Evolutionary conservation across 306 rosid species (phyloP).

Genomic region (Arachis stenosperma): DNA sequence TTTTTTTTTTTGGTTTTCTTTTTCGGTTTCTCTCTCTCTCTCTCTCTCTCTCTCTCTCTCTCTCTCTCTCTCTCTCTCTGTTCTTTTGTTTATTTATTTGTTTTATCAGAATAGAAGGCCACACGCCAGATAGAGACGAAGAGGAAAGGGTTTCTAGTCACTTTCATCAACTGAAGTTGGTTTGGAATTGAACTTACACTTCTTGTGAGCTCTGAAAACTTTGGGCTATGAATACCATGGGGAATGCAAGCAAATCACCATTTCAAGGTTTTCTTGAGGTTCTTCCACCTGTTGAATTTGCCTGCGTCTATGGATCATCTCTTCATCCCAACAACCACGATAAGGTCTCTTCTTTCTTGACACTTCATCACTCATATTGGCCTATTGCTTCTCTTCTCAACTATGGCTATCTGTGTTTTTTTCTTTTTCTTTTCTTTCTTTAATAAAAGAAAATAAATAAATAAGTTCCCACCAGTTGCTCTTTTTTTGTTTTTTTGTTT

Average conservation of each 20-base stretch:
- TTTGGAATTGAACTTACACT: slow-evolving; percentile 11
- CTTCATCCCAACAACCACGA: slow-evolving; percentile 54
- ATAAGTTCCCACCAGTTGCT: no score
- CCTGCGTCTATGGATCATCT: slow-evolving; percentile 58
- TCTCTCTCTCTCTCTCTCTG: no score
- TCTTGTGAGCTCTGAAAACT: slow-evolving; percentile 21
- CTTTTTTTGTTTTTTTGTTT: not conserved
- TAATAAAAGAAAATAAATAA: no score
- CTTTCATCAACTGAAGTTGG: slow-evolving; percentile 1
- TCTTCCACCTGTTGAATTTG: slow-evolving; percentile 62
- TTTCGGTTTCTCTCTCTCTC: no score
- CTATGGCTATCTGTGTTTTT: not conserved
- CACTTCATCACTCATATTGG: not conserved
- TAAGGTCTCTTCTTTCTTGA: slow-evolving; percentile 42
- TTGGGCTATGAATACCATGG: slow-evolving; percentile 30
- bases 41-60: no score
- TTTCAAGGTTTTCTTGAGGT: slow-evolving; percentile 44
- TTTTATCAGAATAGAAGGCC: no score
- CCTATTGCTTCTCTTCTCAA: not conserved
- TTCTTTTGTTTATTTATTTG: no score
- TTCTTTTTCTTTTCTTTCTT: not conserved
- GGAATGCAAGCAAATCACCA: slow-evolving; percentile 21
- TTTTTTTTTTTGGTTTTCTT: not conserved
- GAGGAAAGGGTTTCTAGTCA: no score
- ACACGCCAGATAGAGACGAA: no score